Conservation (phyloP, 441 rosid genomes). For the Viola pubescens region DNA sequence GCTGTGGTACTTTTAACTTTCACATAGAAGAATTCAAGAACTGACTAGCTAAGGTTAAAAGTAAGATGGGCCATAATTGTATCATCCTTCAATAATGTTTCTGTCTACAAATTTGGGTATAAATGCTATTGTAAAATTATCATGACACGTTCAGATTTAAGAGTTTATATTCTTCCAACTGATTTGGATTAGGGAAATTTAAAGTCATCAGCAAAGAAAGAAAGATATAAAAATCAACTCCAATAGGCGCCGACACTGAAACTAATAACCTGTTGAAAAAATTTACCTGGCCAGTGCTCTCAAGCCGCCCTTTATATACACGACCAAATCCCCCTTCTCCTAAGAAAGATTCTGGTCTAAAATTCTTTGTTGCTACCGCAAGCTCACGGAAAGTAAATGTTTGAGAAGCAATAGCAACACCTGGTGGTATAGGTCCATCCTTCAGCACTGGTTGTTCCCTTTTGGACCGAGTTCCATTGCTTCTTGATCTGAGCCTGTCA, state of each 20-base stretch:
- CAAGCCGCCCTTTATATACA: slow-evolving; percentile 83
- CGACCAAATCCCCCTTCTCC: slow-evolving; percentile 99
- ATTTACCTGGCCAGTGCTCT: slow-evolving; percentile 85
- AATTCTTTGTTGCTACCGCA: slow-evolving; percentile 87
- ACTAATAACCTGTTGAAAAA: not conserved
- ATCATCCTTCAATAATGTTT: no score
- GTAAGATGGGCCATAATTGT: not conserved
- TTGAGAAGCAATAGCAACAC: slow-evolving; percentile 69
- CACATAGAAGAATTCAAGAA: no score
- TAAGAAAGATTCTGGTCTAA: slow-evolving; percentile 77
- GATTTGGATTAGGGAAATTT: not conserved
- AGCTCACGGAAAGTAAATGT: slow-evolving; percentile 81
- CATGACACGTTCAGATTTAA: not conserved
- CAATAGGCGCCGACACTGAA: not conserved
- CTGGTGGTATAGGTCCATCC: slow-evolving; percentile 33
- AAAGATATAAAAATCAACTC: not conserved
- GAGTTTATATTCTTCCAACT: no score
- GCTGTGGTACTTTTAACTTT: not conserved
- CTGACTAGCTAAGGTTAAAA: not conserved
- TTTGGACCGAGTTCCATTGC: slow-evolving; percentile 51
- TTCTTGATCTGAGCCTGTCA: slow-evolving; percentile 64
- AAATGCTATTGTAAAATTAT: not conserved
- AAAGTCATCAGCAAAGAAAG: slow-evolving; percentile 5
- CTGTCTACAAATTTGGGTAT: no score
- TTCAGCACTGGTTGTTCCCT: slow-evolving; percentile 50